Evolutionary conservation across 257 asterid species (phyloP).

Genomic region (Nicotiana attenuata): DNA sequence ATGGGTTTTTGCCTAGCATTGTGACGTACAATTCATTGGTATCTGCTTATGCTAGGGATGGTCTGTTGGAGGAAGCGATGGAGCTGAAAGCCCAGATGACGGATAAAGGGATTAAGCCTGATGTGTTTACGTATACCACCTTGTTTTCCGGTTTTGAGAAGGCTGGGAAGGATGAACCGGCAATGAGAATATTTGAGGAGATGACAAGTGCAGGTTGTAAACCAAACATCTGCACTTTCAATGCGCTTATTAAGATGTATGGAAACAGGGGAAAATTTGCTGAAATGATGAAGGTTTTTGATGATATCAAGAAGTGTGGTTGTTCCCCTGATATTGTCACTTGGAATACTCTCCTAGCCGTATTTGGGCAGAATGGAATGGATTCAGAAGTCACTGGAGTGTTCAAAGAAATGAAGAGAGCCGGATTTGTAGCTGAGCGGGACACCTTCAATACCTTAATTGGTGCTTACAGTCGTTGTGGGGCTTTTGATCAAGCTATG

Average conservation of each 20-base stretch:
- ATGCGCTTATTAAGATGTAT: conserved; percentile 81
- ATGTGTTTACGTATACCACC: conserved; percentile 87
- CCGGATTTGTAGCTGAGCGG: conserved; percentile 86
- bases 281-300: conserved; percentile 87
- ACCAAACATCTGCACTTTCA: conserved; percentile 89
- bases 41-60: conserved; percentile 77
- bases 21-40: conserved; percentile 78
- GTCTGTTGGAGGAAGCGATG: conserved; percentile 75
- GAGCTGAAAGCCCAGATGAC: conserved; percentile 63
- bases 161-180: conserved; percentile 87
- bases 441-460: conserved; percentile 92
- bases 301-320: conserved; percentile 64
- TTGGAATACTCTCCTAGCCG: conserved; percentile 93
- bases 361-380: conserved; percentile 93
- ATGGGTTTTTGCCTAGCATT: conserved; percentile 58
- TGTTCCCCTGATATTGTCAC: conserved; percentile 85
- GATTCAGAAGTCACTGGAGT: conserved; percentile 86
- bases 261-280: conserved; percentile 78
- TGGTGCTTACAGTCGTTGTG: conserved; percentile 88
- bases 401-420: conserved; percentile 83
- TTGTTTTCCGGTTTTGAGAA: conserved; percentile 86
- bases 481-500: conserved; percentile 82
- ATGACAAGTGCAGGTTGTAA: conserved; percentile 61
- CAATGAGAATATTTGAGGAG: conserved; percentile 69
- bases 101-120: conserved; percentile 73